These are phyloP conservation scores for Saksenaea oblongispora DNA, from an alignment of 371 early-diverging fungal genomes.

Conservation along the genomic window DNA sequence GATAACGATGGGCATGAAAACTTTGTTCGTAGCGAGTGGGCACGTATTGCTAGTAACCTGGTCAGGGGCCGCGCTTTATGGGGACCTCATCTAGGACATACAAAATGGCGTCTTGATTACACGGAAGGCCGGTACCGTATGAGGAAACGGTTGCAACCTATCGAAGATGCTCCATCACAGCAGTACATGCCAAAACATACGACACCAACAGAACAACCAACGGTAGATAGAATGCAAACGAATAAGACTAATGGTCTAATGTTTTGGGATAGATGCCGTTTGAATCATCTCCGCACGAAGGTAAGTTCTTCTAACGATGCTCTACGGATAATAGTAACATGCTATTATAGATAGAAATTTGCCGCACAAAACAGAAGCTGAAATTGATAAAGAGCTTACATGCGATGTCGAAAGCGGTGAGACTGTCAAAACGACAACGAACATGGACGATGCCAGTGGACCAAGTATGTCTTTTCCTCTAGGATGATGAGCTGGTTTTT, in stretches of 20 bases:
- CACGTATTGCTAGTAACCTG: slow-evolving; percentile 50
- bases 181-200: slow-evolving; percentile 57
- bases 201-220: neutral
- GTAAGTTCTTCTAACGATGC: neutral
- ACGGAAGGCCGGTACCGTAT: slow-evolving; percentile 70
- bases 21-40: slow-evolving; percentile 71
- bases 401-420: slow-evolving; percentile 3
- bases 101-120: slow-evolving; percentile 74
- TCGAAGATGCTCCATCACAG: slow-evolving; percentile 21
- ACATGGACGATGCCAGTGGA: neutral
- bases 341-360: neutral
- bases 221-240: no score
- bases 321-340: neutral
- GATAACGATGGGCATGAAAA: slow-evolving; percentile 65
- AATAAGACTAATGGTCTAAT: no score
- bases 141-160: slow-evolving; percentile 54
- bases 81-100: slow-evolving; percentile 43
- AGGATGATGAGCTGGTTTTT: neutral
- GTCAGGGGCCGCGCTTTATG: slow-evolving; percentile 68
- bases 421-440: neutral
- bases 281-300: neutral
- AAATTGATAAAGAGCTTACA: slow-evolving; percentile 17
- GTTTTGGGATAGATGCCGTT: neutral
- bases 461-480: neutral
- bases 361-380: neutral